Evolutionary conservation across 805 yeast species (phyloP).

Genomic region (Scheffersomyces ergatensis): DNA sequence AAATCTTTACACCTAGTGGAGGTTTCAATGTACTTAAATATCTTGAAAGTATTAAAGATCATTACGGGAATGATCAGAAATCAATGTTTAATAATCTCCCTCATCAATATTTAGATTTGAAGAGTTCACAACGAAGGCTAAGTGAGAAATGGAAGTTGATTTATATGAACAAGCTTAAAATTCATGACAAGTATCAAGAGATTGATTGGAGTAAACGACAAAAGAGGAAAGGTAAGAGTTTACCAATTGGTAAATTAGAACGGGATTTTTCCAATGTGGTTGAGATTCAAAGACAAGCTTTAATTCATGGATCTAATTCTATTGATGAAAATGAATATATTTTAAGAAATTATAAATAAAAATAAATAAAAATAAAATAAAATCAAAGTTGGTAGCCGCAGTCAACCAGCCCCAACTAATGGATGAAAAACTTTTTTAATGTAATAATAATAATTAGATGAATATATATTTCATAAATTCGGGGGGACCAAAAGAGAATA

Average conservation of each 20-base stretch:
- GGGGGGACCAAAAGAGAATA: too few relatives aligned
- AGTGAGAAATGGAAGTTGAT: constrained; percentile 2
- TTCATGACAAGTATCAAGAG: constrained; percentile 2
- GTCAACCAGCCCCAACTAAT: too few relatives aligned
- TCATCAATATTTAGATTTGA: not conserved
- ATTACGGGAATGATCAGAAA: not conserved
- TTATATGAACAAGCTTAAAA: constrained; percentile 9
- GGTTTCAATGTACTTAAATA: constrained; percentile 8
- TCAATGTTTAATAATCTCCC: not conserved
- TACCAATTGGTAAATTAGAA: constrained; percentile 1
- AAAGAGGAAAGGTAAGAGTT: constrained; percentile 1
- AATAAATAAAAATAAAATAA: too few relatives aligned
- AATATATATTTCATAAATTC: too few relatives aligned
- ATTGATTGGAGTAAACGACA: constrained; percentile 7
- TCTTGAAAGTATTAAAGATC: constrained; percentile 2
- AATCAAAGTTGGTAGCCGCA: not conserved
- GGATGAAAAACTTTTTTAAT: too few relatives aligned
- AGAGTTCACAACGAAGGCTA: not conserved
- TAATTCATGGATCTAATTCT: constrained; percentile 10
- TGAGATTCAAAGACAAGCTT: constrained; percentile 3
- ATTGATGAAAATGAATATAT: constrained; percentile 11
- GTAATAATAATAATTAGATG: too few relatives aligned
- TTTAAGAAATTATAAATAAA: not conserved
- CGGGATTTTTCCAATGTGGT: not conserved
- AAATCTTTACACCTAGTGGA: constrained; percentile 1